Percentiles rank a stretch among this genome's conserved stretches.
Conservation (phyloP, 1,284 basidiomycete genomes). For the Cystobasidium slooffiae region DNA sequence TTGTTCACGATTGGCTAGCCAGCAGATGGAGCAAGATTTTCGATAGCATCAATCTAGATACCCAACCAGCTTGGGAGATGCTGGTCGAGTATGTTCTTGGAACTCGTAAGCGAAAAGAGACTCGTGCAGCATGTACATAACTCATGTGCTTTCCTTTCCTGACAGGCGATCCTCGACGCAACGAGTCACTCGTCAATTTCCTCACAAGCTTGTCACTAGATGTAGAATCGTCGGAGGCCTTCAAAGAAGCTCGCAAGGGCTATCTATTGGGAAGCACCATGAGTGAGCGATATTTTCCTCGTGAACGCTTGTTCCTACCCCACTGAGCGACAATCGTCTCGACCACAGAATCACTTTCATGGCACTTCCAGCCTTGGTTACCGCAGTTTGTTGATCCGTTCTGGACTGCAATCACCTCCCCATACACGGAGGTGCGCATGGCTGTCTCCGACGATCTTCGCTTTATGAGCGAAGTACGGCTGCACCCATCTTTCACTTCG, state of each 20-base stretch:
- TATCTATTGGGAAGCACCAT: slow-evolving; percentile 60
- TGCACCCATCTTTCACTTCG: slow-evolving; percentile 74
- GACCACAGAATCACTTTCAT: slow-evolving; percentile 61
- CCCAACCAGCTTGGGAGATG: slow-evolving; percentile 58
- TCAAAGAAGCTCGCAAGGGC: slow-evolving; percentile 52
- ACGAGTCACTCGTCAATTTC: slow-evolving; percentile 77
- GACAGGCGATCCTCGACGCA: slow-evolving; percentile 83
- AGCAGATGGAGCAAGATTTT: slow-evolving; percentile 73
- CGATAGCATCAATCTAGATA: slow-evolving; percentile 61
- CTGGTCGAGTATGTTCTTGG: slow-evolving; percentile 55
- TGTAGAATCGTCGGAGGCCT: slow-evolving; percentile 52
- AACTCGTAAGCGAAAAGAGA: slow-evolving; percentile 13
- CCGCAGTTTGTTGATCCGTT: slow-evolving; percentile 72
- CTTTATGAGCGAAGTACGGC: slow-evolving; percentile 56
- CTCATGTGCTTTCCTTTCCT: slow-evolving; percentile 61
- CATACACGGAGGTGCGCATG: slow-evolving; percentile 57
- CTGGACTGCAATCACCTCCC: slow-evolving; percentile 66
- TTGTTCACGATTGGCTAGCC: slow-evolving; percentile 80
- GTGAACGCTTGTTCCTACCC: no score
- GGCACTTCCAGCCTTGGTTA: slow-evolving; percentile 73
- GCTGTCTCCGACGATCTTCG: slow-evolving; percentile 58
- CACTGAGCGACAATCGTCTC: slow-evolving; percentile 31
- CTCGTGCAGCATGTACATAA: no score
- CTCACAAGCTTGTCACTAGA: slow-evolving; percentile 59
- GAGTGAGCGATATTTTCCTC: slow-evolving; percentile 6